Evolutionary conservation across 2,329 filamentous ascomycete genomes (phyloP), one percentile per base, ranked within the genome.

Genomic region (Phaeosphaeria sp.): DNA sequence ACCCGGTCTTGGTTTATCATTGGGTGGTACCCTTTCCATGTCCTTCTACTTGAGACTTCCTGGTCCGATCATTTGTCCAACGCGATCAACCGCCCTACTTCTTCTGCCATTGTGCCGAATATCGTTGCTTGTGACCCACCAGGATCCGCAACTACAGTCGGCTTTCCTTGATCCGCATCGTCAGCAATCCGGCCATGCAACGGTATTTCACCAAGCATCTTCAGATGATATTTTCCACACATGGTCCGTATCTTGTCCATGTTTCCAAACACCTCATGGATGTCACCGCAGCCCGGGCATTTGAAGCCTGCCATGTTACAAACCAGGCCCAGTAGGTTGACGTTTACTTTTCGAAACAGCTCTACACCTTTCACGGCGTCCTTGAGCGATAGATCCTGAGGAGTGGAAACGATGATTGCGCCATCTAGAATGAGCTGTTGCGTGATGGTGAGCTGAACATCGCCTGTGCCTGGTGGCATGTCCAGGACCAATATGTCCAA

Each of bases 401-500:
- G 95, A 0, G 95, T 99, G 0, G 92, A 95, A 1, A 99, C 89
- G 36, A 99, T 91, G 17, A 98, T 82, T 0, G 91, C 89, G 18
- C 90, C 94, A 67, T 96, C 91, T 2, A 99, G 81, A n/a, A 91
- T 83, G 11, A 99, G 84, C 79, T 97, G 94, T 76, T 99, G 95
- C 17, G 92, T 94, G 60, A 99, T 95, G n/a, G 92, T 97, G 64
- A 99, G 83, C 73, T 99, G 95, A 0, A 94, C 94, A 72, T 99
- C 95, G 22, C 95, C 95, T 0, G 95, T 99, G 2, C 95, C 95
- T 0, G 95, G 95, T 0, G 95, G 95, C 49, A 99, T 79, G 75
- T 99, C 95, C 2, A 99, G 82, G 3, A 99, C 90, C 0, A 99
- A 83, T 1, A 98, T 80, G 74, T 99, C 95, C 2, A 99, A 81